Evolutionary conservation across 768 basidiomycete genomes (phyloP), one percentile per base, ranked within the genome.

Genomic region (Cystofilobasidium bisporidii): DNA sequence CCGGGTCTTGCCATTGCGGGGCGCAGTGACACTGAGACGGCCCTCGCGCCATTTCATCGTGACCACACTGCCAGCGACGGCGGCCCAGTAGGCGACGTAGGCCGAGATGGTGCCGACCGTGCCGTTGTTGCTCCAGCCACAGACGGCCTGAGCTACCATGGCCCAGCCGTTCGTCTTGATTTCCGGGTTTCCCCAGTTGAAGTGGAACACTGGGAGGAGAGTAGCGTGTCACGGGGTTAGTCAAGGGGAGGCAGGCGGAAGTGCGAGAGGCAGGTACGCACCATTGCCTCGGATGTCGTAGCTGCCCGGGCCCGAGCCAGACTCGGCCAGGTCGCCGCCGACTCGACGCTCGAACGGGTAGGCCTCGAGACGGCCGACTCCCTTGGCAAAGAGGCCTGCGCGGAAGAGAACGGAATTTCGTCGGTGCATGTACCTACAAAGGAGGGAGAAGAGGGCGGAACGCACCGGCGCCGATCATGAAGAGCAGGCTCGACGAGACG

Each of bases 111-210:
- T 40, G 10, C 45, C 26, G n/a, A 58, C 22, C 4, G 68, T 53
- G 9, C 47, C 68, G 57, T 64, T 69, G 48, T 69, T 69, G 58
- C 33, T 64, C 63, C 63, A 69, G 30, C 67, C 67, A 17, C 41
- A 38, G 24, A 63, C 55, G 12, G 67, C 67, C 11, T 61, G 60
- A 8, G 67, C 67, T 15, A 68, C 33, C 67, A 68, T 68, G 17
- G 67, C 67, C 67, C 67, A 63, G 28, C 67, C 67, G 61, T 68
- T 68, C 18, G 61, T 68, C 61, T 68, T 68, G 61, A 63, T 63
- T 17, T 68, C 67, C 14, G 28, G 22, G 12, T 30, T 24, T 26
- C 24, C 41, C 59, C 36, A 38, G 38, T 38, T 60, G 59, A 38
- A 38, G 26, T 60, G 41, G 59, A 60, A 60, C 14, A 60, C 59